phyloP scores from a whole-genome alignment of 2,329 filamentous ascomycete species.

The Davidsoniella eucalypti region DNA sequence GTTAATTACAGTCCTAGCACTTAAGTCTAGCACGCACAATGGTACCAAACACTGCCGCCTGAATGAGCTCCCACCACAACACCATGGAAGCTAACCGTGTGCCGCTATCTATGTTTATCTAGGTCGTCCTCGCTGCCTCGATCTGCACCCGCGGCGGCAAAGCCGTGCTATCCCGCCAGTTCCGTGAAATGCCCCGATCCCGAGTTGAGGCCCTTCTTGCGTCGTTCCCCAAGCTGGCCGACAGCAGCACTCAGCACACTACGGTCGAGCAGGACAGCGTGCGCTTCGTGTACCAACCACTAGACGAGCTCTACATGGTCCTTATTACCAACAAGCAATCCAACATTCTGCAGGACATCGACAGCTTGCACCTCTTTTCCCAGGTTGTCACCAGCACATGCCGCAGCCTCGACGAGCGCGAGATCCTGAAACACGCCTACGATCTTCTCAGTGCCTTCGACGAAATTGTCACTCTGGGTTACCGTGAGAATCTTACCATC shows the following conservation, averaged over 20 bases:
- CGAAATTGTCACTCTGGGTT: constrained; percentile 87
- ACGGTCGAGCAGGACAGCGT: constrained; percentile 99
- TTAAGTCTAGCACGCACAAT: not conserved
- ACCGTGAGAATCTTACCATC: constrained; percentile 88
- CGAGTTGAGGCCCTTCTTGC: constrained; percentile 92
- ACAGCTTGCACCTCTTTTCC: constrained; percentile 92
- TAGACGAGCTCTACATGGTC: constrained; percentile 99
- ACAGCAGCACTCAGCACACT: constrained; percentile 91
- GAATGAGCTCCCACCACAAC: not conserved
- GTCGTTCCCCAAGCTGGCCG: constrained; percentile 93
- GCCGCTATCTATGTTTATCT: constrained; percentile 7
- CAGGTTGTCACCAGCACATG: constrained; percentile 95
- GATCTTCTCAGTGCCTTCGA: constrained; percentile 94
- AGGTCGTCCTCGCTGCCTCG: constrained; percentile 97
- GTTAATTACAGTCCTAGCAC: not conserved
- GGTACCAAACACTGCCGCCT: constrained; percentile 1
- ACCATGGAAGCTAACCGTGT: not conserved
- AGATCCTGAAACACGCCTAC: constrained; percentile 88
- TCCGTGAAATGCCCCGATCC: constrained; percentile 92
- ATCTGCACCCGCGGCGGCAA: constrained; percentile 98
- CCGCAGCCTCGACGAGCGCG: constrained; percentile 87
- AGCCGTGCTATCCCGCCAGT: constrained; percentile 92
- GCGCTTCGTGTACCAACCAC: constrained; percentile 95
- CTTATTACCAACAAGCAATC: constrained; percentile 98
- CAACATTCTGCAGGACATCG: constrained; percentile 98